phyloP scores from a whole-genome alignment of 2,329 filamentous ascomycete species.

The Cytospora mali region DNA sequence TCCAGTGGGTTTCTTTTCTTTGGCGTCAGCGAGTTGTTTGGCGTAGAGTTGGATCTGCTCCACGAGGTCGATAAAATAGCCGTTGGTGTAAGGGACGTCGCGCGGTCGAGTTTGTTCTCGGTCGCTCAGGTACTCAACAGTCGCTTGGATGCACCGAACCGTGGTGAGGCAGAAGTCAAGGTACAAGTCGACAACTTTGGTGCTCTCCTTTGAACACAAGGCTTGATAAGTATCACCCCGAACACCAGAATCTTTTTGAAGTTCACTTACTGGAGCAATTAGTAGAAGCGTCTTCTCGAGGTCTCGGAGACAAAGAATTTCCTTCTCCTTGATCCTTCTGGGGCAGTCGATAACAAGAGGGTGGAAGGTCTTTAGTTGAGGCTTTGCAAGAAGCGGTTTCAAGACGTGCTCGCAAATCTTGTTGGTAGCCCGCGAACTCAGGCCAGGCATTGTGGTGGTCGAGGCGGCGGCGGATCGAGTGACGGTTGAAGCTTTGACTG shows the following conservation, averaged over 20 bases:
- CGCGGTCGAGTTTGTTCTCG: constrained; percentile 81
- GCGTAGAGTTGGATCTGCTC: constrained; percentile 93
- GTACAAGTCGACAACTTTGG: constrained; percentile 72
- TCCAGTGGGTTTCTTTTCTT: constrained; percentile 64
- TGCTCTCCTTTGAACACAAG: constrained; percentile 75
- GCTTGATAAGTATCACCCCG: constrained; percentile 70
- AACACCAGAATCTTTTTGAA: constrained; percentile 53
- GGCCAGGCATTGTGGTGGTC: constrained; percentile 55
- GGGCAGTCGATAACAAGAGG: constrained; percentile 78
- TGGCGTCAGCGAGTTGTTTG: constrained; percentile 75
- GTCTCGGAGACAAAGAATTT: constrained; percentile 89
- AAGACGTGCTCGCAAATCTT: constrained; percentile 81
- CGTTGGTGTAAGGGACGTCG: constrained; percentile 91
- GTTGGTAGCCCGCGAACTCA: constrained; percentile 71
- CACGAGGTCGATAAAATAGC: constrained; percentile 95
- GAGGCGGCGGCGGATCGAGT: constrained; percentile 60
- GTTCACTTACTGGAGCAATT: constrained; percentile 86
- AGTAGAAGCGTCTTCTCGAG: constrained; percentile 92
- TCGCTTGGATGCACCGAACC: constrained; percentile 86
- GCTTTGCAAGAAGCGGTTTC: constrained; percentile 73
- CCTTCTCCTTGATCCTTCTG: constrained; percentile 76
- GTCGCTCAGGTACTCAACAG: constrained; percentile 82
- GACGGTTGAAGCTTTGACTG: constrained; percentile 56
- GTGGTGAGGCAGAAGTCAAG: constrained; percentile 88
- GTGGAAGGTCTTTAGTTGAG: constrained; percentile 77